Conservation (phyloP, 2,329 filamentous ascomycete genomes). For the Epichloe hybrida region DNA sequence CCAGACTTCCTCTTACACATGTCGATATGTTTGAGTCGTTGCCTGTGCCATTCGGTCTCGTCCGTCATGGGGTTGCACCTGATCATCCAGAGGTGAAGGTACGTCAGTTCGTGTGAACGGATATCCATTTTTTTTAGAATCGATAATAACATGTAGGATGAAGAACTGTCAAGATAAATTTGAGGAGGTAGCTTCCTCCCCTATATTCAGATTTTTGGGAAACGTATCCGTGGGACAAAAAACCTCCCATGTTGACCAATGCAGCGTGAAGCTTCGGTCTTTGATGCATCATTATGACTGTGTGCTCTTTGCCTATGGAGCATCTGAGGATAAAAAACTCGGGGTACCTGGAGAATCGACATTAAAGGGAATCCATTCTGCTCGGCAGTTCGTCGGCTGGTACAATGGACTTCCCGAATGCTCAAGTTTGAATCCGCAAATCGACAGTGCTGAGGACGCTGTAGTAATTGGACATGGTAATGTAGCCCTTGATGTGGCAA, state of each 20-base stretch:
- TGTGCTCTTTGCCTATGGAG: slow-evolving; percentile 85
- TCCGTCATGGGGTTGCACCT: slow-evolving; percentile 90
- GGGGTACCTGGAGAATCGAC: slow-evolving; percentile 65
- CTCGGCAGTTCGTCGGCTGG: slow-evolving; percentile 91
- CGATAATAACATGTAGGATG: slow-evolving; percentile 3
- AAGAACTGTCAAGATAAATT: slow-evolving; percentile 95
- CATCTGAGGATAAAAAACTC: slow-evolving; percentile 65
- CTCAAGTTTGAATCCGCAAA: slow-evolving; percentile 55
- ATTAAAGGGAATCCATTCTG: slow-evolving; percentile 67
- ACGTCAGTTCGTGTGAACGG: slow-evolving; percentile 10
- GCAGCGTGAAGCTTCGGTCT: slow-evolving; percentile 48
- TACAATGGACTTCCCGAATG: slow-evolving; percentile 92
- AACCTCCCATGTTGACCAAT: slow-evolving; percentile 24
- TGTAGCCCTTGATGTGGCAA: slow-evolving; percentile 84
- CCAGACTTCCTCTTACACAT: slow-evolving; percentile 53
- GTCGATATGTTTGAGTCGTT: slow-evolving; percentile 96
- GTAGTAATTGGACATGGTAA: slow-evolving; percentile 91
- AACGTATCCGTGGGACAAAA: slow-evolving; percentile 64
- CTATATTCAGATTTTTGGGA: slow-evolving; percentile 79
- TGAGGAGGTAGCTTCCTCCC: slow-evolving; percentile 68
- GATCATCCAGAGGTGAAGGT: slow-evolving; percentile 98
- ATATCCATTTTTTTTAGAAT: neutral
- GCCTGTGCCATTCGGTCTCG: slow-evolving; percentile 84
- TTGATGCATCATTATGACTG: slow-evolving; percentile 81
- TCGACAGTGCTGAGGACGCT: slow-evolving; percentile 65